These are phyloP conservation scores for Pleurozium schreberi DNA, from an alignment of 225 moss, liverwort and hornwort species.

Conservation along the genomic window DNA sequence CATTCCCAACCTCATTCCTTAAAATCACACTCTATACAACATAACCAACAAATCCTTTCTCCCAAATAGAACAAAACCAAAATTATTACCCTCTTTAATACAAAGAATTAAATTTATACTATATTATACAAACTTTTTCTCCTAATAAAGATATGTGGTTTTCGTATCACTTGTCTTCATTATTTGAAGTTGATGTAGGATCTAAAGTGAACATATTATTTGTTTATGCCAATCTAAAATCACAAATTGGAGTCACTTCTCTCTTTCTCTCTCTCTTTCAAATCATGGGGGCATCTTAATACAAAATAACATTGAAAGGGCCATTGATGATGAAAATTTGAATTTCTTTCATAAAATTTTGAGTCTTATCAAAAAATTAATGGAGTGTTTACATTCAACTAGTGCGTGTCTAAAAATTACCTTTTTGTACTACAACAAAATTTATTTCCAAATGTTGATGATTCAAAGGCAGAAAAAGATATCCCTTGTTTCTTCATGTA, in stretches of 20 bases:
- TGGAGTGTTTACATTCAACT: background rate
- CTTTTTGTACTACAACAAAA: background rate
- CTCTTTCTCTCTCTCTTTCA: background rate
- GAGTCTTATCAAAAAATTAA: background rate
- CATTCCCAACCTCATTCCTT: accelerated
- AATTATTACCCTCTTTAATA: background rate
- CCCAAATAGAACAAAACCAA: background rate
- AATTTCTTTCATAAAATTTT: background rate
- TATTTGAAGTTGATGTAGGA: accelerated
- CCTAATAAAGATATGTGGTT: background rate
- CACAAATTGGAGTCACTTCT: background rate
- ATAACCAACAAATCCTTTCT: background rate
- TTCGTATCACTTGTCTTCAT: accelerated
- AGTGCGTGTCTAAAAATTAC: background rate
- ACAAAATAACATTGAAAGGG: background rate
- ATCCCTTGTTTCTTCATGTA: background rate
- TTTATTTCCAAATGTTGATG: background rate
- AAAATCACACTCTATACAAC: background rate
- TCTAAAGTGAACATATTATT: accelerated
- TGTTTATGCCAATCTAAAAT: background rate
- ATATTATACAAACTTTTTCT: background rate
- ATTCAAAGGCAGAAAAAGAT: background rate
- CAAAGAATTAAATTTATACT: background rate
- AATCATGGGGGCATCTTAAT: background rate
- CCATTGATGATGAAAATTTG: background rate